Conservation (phyloP, 2,329 filamentous ascomycete species). For the Apiospora sp. region DNA sequence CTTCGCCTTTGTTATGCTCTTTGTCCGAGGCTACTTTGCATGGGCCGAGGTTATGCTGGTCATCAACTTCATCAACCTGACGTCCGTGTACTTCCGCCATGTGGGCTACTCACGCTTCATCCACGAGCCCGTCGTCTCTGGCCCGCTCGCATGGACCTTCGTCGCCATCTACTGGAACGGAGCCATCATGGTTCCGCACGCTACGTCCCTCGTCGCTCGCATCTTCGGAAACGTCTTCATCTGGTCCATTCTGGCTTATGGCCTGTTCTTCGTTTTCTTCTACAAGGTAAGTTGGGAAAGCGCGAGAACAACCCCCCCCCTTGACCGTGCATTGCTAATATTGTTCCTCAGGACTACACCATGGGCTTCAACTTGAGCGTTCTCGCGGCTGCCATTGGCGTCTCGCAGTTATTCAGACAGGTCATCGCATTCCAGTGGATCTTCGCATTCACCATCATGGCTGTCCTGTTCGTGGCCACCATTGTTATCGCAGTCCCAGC, state of each 20-base stretch:
- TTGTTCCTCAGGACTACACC: constrained; percentile 65
- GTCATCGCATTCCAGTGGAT: constrained; percentile 88
- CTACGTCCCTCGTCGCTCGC: constrained; percentile 71
- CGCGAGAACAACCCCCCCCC: not conserved
- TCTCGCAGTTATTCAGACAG: constrained; percentile 78
- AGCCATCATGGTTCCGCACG: constrained; percentile 78
- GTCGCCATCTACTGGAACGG: constrained; percentile 90
- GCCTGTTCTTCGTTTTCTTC: constrained; percentile 75
- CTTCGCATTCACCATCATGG: constrained; percentile 87
- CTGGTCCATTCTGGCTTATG: constrained; percentile 82
- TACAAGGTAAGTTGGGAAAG: constrained; percentile 65
- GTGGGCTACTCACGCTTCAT: constrained; percentile 75
- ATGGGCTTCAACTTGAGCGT: constrained; percentile 83
- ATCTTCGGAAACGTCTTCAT: constrained; percentile 89
- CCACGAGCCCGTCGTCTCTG: constrained; percentile 77
- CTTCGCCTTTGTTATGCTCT: constrained; percentile 84
- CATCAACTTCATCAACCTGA: constrained; percentile 84
- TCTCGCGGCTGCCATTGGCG: constrained; percentile 76
- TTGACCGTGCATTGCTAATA: not conserved
- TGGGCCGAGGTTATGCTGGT: constrained; percentile 79
- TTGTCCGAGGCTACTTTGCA: constrained; percentile 78
- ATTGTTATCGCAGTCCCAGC: constrained; percentile 70
- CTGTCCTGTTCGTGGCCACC: constrained; percentile 74
- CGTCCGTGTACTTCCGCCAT: constrained; percentile 82
- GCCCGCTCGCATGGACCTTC: constrained; percentile 85